A percentile compares a stretch with the other conserved stretches of the same genome.
Conservation (phyloP, 2,329 filamentous ascomycete species). For the Cladophialophora chaetospira region DNA sequence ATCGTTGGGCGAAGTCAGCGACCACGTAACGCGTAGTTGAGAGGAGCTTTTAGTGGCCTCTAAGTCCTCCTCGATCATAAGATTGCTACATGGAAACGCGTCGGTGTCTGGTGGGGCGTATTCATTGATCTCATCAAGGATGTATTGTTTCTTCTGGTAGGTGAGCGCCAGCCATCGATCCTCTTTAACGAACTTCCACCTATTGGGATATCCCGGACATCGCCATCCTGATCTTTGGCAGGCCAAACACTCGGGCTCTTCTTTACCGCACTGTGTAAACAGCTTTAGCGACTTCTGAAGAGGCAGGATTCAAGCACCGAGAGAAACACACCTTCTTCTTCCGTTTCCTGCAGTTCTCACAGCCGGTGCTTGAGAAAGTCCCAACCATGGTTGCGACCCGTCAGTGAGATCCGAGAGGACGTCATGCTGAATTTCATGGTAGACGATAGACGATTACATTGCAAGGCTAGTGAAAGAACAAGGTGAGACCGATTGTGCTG, state of each 20-base stretch:
- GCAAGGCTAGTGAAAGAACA: too few relatives aligned
- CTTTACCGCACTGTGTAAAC: conserved; percentile 7
- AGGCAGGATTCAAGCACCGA: not conserved
- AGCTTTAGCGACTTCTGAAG: not conserved
- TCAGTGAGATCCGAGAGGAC: not conserved
- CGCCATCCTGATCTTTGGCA: conserved; percentile 13
- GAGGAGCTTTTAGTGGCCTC: not conserved
- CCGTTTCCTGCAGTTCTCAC: conserved; percentile 11
- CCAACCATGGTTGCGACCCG: conserved; percentile 1
- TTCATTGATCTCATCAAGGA: conserved; percentile 9
- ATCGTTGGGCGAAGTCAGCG: conserved; percentile 1
- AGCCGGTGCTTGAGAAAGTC: conserved; percentile 14
- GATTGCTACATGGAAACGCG: not conserved
- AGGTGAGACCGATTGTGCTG: too few relatives aligned
- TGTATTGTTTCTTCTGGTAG: conserved; percentile 15
- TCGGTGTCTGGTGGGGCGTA: not conserved
- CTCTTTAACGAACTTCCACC: conserved; percentile 20
- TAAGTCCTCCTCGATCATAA: not conserved
- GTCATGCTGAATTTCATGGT: not conserved
- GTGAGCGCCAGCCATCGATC: not conserved
- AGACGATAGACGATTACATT: not conserved
- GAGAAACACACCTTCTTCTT: conserved; percentile 11
- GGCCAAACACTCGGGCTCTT: conserved; percentile 2
- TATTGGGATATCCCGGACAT: conserved; percentile 14
- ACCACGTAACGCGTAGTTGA: not conserved